These are phyloP conservation scores for Piper longum DNA, from an alignment of 164 flowering plant genomes.

Conservation along the genomic window DNA sequence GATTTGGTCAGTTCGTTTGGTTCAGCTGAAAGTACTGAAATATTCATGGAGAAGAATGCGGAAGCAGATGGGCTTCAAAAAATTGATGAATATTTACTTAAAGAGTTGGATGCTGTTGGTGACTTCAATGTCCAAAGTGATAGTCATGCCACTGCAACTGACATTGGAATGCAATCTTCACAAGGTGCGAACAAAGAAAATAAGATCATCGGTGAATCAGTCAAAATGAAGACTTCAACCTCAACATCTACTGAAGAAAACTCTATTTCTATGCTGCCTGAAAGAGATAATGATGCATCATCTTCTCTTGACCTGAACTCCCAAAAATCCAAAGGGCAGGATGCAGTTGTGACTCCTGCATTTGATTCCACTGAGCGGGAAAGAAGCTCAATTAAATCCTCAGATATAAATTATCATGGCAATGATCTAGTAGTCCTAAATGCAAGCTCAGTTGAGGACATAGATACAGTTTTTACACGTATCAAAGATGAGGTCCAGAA, in stretches of 20 bases:
- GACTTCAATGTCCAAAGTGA: slow-evolving; percentile 42
- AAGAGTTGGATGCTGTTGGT: slow-evolving; percentile 58
- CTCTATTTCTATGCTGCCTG: slow-evolving; percentile 3
- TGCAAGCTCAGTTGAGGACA: slow-evolving; percentile 5
- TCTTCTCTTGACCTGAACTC: background rate
- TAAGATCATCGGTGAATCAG: slow-evolving; percentile 2
- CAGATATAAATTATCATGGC: background rate
- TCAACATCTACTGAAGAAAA: background rate
- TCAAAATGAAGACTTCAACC: slow-evolving; percentile 2
- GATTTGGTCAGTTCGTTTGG: background rate
- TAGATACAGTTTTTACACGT: slow-evolving; percentile 4
- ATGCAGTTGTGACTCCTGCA: background rate
- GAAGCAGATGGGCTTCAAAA: slow-evolving; percentile 31
- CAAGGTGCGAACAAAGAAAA: background rate
- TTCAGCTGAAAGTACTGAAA: slow-evolving; percentile 9
- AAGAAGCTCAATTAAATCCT: background rate
- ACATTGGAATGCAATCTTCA: background rate
- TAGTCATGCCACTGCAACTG: background rate
- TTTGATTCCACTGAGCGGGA: background rate
- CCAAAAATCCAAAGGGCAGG: background rate
- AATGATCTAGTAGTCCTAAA: slow-evolving; percentile 5
- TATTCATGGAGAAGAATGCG: slow-evolving; percentile 10
- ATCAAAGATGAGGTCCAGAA: slow-evolving; percentile 12
- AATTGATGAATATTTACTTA: slow-evolving; percentile 45
- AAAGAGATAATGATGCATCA: slow-evolving; percentile 1